Evolutionary conservation across 1,284 basidiomycete species (phyloP).

Genomic region (Sutorius eximius): DNA sequence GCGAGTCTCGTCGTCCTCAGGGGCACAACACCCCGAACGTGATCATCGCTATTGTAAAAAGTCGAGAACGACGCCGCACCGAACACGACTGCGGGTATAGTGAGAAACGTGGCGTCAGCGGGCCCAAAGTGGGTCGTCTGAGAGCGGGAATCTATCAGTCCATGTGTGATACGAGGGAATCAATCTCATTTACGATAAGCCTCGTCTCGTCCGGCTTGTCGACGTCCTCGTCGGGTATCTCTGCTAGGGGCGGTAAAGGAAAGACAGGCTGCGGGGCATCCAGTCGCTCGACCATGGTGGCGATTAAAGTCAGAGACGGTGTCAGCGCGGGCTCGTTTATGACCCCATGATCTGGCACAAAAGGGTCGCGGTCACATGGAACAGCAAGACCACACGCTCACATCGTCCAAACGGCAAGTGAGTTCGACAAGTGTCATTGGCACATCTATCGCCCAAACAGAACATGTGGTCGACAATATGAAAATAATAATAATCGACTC

Average conservation of each 20-base stretch:
- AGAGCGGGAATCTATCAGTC: constrained; percentile 7
- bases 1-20: constrained; percentile 77
- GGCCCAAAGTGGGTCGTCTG: constrained; percentile 32
- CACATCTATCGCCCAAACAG: constrained; percentile 21
- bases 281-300: constrained; percentile 42
- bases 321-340: not conserved
- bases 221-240: constrained; percentile 49
- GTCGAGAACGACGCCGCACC: constrained; percentile 75
- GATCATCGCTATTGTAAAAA: constrained; percentile 69
- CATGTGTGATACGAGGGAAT: not conserved
- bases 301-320: not conserved
- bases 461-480: constrained; percentile 4
- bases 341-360: not conserved
- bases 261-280: constrained; percentile 44
- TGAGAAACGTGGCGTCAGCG: constrained; percentile 39
- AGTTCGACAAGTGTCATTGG: constrained; percentile 19
- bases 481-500: constrained; percentile 14
- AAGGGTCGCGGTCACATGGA: constrained; percentile 18
- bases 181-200: constrained; percentile 15
- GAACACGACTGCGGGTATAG: constrained; percentile 56
- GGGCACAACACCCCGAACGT: constrained; percentile 60
- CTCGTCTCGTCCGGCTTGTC: constrained; percentile 47
- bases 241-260: constrained; percentile 39
- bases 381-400: constrained; percentile 1
- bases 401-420: not conserved